Evolutionary conservation across 2,329 filamentous ascomycete genomes (phyloP).

Genomic region (Thelonectria olida): DNA sequence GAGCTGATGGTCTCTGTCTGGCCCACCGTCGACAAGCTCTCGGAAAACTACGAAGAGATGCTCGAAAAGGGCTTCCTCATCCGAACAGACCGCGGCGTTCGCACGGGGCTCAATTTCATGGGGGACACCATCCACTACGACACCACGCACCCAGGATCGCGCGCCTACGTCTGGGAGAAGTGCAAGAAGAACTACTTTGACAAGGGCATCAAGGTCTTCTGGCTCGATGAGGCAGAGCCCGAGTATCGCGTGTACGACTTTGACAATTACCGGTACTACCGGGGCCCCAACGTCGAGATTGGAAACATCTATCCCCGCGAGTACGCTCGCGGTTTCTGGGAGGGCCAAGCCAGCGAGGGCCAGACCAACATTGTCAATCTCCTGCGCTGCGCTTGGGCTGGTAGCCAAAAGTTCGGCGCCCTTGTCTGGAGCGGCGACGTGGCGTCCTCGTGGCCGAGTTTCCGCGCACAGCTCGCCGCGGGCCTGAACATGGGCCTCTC

Average conservation of each 20-base stretch:
- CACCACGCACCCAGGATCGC: conserved; percentile 68
- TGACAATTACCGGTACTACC: conserved; percentile 63
- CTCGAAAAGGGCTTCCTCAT: conserved; percentile 68
- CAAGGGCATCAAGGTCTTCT: conserved; percentile 71
- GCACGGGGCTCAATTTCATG: conserved; percentile 66
- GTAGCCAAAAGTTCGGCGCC: conserved; percentile 70
- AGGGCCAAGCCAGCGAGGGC: conserved; percentile 63
- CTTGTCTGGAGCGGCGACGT: conserved; percentile 76
- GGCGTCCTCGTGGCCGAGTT: conserved; percentile 68
- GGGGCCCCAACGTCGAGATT: conserved; percentile 50
- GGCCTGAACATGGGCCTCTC: conserved; percentile 73
- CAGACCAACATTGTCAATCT: conserved; percentile 67
- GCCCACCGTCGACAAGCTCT: conserved; percentile 70
- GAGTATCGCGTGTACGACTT: conserved; percentile 74
- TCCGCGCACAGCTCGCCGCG: conserved; percentile 69
- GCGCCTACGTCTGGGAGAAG: conserved; percentile 68
- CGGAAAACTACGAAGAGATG: conserved; percentile 71
- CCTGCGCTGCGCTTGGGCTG: conserved; percentile 59
- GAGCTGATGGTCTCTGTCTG: conserved; percentile 77
- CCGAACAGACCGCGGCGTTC: conserved; percentile 66
- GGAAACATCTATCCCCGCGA: conserved; percentile 70
- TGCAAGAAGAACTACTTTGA: conserved; percentile 68
- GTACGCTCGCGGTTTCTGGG: conserved; percentile 68
- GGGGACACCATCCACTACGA: conserved; percentile 71
- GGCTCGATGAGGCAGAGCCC: conserved; percentile 76